These are phyloP conservation scores for Nicotiana tabacum DNA, from an alignment of 257 asterid genomes.

Conservation along the genomic window DNA sequence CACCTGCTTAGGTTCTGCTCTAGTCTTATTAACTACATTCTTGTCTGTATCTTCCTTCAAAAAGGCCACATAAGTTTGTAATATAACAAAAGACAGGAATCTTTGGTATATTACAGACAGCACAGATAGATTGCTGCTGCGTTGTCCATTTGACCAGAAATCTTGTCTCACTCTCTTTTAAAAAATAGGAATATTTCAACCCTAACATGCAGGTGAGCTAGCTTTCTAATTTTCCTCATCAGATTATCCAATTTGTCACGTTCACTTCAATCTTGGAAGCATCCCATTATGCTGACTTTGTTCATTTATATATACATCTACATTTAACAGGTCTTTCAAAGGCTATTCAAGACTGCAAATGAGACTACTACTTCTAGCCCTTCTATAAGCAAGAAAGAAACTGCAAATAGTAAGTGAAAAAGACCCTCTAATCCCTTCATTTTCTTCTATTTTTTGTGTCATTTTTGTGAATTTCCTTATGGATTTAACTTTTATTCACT, in stretches of 20 bases:
- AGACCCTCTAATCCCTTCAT: neutral
- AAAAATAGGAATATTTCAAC: constrained; percentile 11
- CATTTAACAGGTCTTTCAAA: constrained; percentile 44
- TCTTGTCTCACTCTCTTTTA: constrained; percentile 19
- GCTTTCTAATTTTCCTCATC: constrained; percentile 17
- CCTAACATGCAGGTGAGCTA: constrained; percentile 77
- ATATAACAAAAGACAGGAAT: constrained; percentile 1
- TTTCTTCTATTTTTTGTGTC: neutral
- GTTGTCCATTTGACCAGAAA: constrained; percentile 58
- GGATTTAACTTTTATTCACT: neutral
- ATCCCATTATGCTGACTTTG: constrained; percentile 11
- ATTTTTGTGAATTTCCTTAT: neutral
- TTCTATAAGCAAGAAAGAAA: constrained; percentile 8
- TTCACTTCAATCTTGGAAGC: neutral
- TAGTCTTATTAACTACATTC: neutral
- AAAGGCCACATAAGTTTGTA: neutral
- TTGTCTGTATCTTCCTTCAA: constrained; percentile 22
- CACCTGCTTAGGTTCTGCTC: constrained; percentile 9
- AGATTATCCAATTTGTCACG: neutral
- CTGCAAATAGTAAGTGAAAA: neutral
- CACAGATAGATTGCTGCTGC: constrained; percentile 44
- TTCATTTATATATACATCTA: constrained; percentile 13
- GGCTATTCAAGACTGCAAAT: constrained; percentile 37
- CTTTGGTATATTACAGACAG: constrained; percentile 34
- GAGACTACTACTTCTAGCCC: constrained; percentile 13